phyloP scores from a whole-genome alignment of 2,329 filamentous ascomycete species.

The Hypoxylon sp. region DNA sequence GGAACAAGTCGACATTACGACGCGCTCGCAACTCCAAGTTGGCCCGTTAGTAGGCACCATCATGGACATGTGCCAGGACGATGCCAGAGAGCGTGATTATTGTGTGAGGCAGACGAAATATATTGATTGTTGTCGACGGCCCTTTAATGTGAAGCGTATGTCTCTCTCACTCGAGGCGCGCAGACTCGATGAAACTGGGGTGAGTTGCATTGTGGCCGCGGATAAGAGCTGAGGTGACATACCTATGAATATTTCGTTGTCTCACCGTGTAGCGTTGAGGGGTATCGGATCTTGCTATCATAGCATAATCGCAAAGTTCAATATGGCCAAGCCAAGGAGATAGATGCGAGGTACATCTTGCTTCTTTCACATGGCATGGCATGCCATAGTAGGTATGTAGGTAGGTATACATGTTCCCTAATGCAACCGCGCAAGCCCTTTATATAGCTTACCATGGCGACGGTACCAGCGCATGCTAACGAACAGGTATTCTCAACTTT shows the following conservation, averaged over 20 bases:
- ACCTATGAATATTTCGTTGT: constrained; percentile 2
- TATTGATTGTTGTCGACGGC: constrained; percentile 3
- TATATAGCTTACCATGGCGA: constrained; percentile 11
- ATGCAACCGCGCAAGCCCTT: constrained; percentile 12
- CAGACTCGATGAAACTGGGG: background rate
- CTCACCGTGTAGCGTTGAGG: background rate
- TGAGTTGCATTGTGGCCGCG: constrained; percentile 14
- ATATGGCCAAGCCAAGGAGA: constrained; percentile 3
- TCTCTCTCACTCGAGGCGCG: background rate
- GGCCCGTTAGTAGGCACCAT: background rate
- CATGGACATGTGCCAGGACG: background rate
- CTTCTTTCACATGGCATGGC: constrained; percentile 1
- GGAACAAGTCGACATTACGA: constrained; percentile 8
- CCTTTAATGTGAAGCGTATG: background rate
- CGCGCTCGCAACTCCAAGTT: background rate
- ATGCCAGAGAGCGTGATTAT: background rate
- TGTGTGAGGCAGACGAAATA: background rate
- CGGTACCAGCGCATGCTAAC: constrained; percentile 10
- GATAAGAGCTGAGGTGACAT: constrained; percentile 25
- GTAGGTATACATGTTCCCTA: background rate
- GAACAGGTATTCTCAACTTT: background rate
- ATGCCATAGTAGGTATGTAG: too few species aligned
- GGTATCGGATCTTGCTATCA: constrained; percentile 7
- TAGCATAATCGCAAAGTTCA: constrained; percentile 3
- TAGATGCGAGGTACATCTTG: constrained; percentile 2